Evolutionary conservation across 495 filamentous ascomycete genomes (phyloP).

Genomic region (Wilcoxina mikolae): DNA sequence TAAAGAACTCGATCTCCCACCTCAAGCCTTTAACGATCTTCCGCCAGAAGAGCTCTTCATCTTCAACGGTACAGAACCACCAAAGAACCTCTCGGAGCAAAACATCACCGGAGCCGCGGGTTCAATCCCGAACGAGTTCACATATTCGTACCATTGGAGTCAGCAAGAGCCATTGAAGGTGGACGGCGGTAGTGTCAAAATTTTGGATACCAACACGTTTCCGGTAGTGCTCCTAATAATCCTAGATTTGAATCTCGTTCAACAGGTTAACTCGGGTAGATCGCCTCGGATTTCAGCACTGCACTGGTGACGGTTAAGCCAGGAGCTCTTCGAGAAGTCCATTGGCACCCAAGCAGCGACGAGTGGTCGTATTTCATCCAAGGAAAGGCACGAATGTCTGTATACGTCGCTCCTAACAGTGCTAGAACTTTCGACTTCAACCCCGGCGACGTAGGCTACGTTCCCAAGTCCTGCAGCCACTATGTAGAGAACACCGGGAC

Average conservation of each 20-base stretch:
- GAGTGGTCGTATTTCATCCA: slow-evolving; percentile 67
- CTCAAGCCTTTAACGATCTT: slow-evolving; percentile 42
- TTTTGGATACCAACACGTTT: slow-evolving; percentile 49
- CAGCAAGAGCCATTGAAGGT: slow-evolving; percentile 43
- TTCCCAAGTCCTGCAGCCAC: slow-evolving; percentile 49
- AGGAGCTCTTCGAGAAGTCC: slow-evolving; percentile 61
- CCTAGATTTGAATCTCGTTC: too few species aligned
- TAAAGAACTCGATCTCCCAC: slow-evolving; percentile 45
- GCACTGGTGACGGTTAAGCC: slow-evolving; percentile 53
- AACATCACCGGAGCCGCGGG: slow-evolving; percentile 48
- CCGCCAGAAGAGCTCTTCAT: slow-evolving; percentile 51
- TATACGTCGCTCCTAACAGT: slow-evolving; percentile 43
- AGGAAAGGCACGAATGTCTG: slow-evolving; percentile 50
- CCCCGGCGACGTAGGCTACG: slow-evolving; percentile 58
- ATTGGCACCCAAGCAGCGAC: slow-evolving; percentile 63
- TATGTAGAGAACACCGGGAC: slow-evolving; percentile 62
- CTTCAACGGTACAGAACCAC: slow-evolving; percentile 50
- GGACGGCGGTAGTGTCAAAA: slow-evolving; percentile 51
- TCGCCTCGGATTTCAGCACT: slow-evolving; percentile 40
- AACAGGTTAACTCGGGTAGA: too few species aligned
- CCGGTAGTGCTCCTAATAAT: slow-evolving; percentile 38
- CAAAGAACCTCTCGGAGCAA: slow-evolving; percentile 44
- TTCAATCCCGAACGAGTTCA: slow-evolving; percentile 34
- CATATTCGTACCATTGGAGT: slow-evolving; percentile 55
- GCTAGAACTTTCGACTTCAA: slow-evolving; percentile 61